phyloP scores from a whole-genome alignment of 768 basidiomycete species.

The Paxillus ammoniavirescens region DNA sequence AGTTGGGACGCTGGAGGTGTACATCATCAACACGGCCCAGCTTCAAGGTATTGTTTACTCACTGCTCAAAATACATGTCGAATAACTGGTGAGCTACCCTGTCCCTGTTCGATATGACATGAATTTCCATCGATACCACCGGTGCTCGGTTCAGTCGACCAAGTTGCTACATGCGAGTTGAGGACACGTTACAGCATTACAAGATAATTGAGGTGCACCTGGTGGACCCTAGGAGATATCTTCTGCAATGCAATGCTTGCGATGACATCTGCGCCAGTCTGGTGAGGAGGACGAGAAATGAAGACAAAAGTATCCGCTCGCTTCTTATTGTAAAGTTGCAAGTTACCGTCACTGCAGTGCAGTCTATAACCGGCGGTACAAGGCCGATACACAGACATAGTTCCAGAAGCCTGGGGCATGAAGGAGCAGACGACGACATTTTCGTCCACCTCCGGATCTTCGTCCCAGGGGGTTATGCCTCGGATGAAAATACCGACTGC shows the following conservation, averaged over 20 bases:
- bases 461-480: slow-evolving; percentile 56
- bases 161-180: slow-evolving; percentile 45
- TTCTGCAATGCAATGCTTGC: slow-evolving; percentile 64
- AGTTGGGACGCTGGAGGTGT: slow-evolving; percentile 40
- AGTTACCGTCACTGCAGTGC: slow-evolving; percentile 51
- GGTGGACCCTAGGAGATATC: slow-evolving; percentile 51
- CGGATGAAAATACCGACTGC: slow-evolving; percentile 62
- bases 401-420: slow-evolving; percentile 49
- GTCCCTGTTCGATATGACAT: slow-evolving; percentile 69
- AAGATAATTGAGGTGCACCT: slow-evolving; percentile 32
- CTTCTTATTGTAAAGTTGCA: slow-evolving; percentile 59
- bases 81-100: slow-evolving; percentile 64
- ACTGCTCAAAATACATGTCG: slow-evolving; percentile 69
- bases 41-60: slow-evolving; percentile 22
- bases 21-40: not conserved
- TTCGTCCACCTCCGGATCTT: slow-evolving; percentile 54
- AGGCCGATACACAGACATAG: slow-evolving; percentile 47
- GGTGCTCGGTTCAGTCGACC: slow-evolving; percentile 55
- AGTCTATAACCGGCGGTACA: slow-evolving; percentile 55
- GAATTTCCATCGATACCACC: slow-evolving; percentile 55
- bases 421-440: slow-evolving; percentile 65
- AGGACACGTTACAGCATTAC: not conserved
- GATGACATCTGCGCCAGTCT: slow-evolving; percentile 46
- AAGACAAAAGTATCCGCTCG: slow-evolving; percentile 57
- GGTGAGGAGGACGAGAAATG: slow-evolving; percentile 46